Base-by-base conservation (phyloP, 169 alveolate species). In the Plasmodium malariae region DNA sequence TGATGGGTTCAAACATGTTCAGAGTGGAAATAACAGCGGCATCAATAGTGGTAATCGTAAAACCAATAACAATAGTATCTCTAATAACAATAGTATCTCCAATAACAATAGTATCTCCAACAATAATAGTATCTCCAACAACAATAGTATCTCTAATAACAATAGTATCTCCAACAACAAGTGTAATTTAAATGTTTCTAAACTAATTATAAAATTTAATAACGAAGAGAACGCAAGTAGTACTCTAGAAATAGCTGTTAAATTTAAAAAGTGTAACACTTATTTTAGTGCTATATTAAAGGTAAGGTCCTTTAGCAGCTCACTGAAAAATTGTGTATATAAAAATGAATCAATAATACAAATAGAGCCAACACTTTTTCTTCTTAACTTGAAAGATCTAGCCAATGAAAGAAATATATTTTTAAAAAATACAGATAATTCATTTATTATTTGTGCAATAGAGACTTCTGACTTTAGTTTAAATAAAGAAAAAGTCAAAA, bases 281-380 rank as follows among this genome's bases (percentile, higher is more conserved):
- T 43, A 83, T 59, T 83, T 32, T 43, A 68, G 74, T 19, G 91
- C 91, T 9, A 17, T 51, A 32, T 17, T 83, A 14, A 83, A 83
- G 36, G n/a, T 67, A 48, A 54, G 40, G 43, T 28, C 91, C 11
- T 83, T 40, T 24, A 67, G 30, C 19, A 83, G 14, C 24, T 55
- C 91, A 9, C 28, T 83, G 55, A 83, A 83, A 55, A 83, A 45
- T 21, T 54, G 55, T 49, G 36, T 68, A n/a, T 68, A 83, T 37
- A 83, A 67, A 54, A 83, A 83, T 51, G 91, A 83, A 55, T 68
- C 91, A 11, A 51, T 83, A 12, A 83, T 83, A 83, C 83, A 83
- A 36, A 24, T 83, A 40, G 91, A 83, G 24, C 91, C 91, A n/a
- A 65, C 85, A n/a, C 71, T 83, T 40, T 83, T 83, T 67, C 54